Evolutionary conservation across 768 basidiomycete genomes (phyloP), one percentile per base, ranked within the genome.

Genomic region (Lactifluus piperatus): DNA sequence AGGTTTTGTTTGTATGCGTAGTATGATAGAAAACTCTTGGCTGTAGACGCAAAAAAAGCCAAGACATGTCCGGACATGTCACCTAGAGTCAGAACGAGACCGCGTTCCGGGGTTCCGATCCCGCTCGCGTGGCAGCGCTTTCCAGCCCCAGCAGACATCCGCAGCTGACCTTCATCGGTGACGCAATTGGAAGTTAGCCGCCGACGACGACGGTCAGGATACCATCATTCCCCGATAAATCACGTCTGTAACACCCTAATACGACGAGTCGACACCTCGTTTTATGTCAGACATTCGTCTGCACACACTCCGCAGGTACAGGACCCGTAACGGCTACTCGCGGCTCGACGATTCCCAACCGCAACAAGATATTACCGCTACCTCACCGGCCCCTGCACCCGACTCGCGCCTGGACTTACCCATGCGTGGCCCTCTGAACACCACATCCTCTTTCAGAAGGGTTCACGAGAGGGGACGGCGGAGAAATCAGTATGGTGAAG

Each of bases 221-320:
- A 26, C 16, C 9, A 47, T 18, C 46, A 2, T 47, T 27, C 9
- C 46, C 27, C 3, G 13, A 7, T 2, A 16, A n/a, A 27, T 7
- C 27, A 14, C 24, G n/a, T 24, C 20, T 53, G 1, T n/a, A 14
- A 39, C 14, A 39, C 20, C 16, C 46, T 29, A 16, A 18, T 30
- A 57, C 56, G 45, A 46, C 57, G 56, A 26, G 47, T 48, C 49
- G 51, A 52, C 32, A 13, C 26, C 62, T 44, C 62, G 51, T 60
- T 44, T 50, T 62, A 62, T 63, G 62, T 56, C 59, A 52, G 62
- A 63, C 51, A 62, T 63, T 22, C 60, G 54, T 52, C 51, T 63
- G 51, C 54, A 63, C 51, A 51, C 60, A 4, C 7, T 63, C 13
- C 54, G 54, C 58, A 39, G 16, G 5, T 39, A 43, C 14, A 62